phyloP scores from a whole-genome alignment of 2,329 filamentous ascomycete genomes.

The Leptoxyphium fumago region DNA sequence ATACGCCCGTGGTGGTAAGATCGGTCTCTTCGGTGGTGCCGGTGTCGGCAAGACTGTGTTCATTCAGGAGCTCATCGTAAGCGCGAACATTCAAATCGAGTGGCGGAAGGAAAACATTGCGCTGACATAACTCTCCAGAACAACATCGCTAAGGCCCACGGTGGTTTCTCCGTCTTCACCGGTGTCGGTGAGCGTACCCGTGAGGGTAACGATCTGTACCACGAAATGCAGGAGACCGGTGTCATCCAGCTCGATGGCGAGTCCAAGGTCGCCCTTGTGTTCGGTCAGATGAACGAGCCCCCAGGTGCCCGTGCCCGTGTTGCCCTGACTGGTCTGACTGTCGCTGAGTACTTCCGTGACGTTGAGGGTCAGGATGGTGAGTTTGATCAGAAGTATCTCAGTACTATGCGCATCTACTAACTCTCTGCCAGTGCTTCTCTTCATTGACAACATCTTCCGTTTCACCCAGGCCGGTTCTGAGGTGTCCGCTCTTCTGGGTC shows the following conservation, averaged over 20 bases:
- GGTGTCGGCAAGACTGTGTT: conserved; percentile 99
- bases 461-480: conserved; percentile 99
- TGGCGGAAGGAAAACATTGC: neutral
- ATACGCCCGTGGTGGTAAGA: conserved; percentile 99
- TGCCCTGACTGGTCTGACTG: conserved; percentile 71
- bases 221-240: conserved; percentile 99
- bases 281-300: conserved; percentile 99
- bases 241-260: conserved; percentile 99
- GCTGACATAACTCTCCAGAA: conserved; percentile 39
- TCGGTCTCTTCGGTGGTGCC: conserved; percentile 99
- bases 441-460: conserved; percentile 99
- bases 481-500: conserved; percentile 96
- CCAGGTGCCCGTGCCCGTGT: conserved; percentile 99
- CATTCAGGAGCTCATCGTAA: conserved; percentile 96
- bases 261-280: conserved; percentile 98
- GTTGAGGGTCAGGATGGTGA: conserved; percentile 73
- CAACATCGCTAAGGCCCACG: conserved; percentile 99
- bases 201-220: conserved; percentile 99
- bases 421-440: conserved; percentile 60
- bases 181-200: conserved; percentile 99
- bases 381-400: conserved; percentile 15
- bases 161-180: conserved; percentile 99
- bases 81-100: conserved; percentile 13
- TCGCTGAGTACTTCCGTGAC: conserved; percentile 73
- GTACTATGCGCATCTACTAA: conserved; percentile 2